These are phyloP conservation scores for Intubia oerlemansii DNA, from an alignment of 2,329 filamentous ascomycete genomes.

Conservation along the genomic window DNA sequence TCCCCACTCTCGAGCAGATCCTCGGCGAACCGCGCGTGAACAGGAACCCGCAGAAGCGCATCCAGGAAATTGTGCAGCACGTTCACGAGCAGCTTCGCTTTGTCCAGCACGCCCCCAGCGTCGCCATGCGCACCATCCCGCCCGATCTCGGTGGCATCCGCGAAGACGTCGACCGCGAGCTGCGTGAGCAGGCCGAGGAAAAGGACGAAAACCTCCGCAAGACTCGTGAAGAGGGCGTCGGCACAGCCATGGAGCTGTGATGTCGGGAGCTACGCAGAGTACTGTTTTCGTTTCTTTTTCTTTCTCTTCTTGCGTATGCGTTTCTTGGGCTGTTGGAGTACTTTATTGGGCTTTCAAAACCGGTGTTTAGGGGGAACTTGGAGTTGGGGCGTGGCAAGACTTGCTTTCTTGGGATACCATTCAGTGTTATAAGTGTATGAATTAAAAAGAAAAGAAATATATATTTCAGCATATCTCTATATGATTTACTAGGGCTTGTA, in stretches of 20 bases:
- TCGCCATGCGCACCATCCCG: conserved; percentile 64
- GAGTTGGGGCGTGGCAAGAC: too few relatives aligned
- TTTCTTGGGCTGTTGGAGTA: neutral
- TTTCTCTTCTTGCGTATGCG: neutral
- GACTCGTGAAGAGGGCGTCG: conserved; percentile 34
- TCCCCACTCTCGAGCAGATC: conserved; percentile 63
- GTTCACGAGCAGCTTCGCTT: conserved; percentile 75
- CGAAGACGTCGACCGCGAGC: conserved; percentile 44
- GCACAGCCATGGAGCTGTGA: conserved; percentile 32
- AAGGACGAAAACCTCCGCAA: conserved; percentile 30
- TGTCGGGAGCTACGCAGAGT: too few relatives aligned
- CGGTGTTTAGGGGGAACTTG: too few relatives aligned
- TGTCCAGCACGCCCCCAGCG: conserved; percentile 65
- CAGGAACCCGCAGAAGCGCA: conserved; percentile 54
- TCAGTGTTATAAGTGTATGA: too few relatives aligned
- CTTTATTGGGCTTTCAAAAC: too few relatives aligned
- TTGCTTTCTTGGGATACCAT: too few relatives aligned
- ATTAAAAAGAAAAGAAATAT: too few relatives aligned
- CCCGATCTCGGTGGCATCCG: conserved; percentile 50
- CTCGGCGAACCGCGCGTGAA: conserved; percentile 51
- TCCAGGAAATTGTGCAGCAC: conserved; percentile 54
- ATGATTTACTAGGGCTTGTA: too few relatives aligned
- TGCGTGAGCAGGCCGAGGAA: conserved; percentile 43
- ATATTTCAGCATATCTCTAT: too few relatives aligned
- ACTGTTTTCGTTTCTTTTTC: neutral